Conservation (phyloP, 768 basidiomycete species). For the Podaxis sp. region DNA sequence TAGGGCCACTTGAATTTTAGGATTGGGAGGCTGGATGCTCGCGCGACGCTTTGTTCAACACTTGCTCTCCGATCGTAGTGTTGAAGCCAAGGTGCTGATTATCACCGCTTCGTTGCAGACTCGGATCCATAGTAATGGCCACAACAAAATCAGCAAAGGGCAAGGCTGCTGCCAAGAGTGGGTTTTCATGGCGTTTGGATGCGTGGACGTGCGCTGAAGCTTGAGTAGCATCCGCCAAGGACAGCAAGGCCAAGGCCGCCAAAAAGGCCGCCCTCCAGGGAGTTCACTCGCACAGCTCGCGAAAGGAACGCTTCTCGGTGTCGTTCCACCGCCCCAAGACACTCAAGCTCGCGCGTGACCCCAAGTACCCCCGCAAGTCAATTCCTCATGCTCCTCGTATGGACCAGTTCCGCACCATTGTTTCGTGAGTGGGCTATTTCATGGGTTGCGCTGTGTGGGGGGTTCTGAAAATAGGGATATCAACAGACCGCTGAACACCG, state of each 20-base stretch:
- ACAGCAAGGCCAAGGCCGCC: conserved; percentile 84
- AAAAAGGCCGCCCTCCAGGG: conserved; percentile 97
- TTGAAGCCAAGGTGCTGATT: conserved; percentile 12
- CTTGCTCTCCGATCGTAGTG: background rate
- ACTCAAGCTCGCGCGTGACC: conserved; percentile 75
- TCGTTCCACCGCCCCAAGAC: conserved; percentile 98
- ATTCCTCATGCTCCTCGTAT: conserved; percentile 90
- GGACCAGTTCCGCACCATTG: conserved; percentile 95
- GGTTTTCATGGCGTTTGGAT: conserved; percentile 19
- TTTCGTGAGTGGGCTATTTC: conserved; percentile 56
- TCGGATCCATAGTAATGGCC: conserved; percentile 48
- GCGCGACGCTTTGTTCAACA: background rate
- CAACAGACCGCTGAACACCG: conserved; percentile 83
- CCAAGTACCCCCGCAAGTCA: conserved; percentile 95
- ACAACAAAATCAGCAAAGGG: conserved; percentile 68
- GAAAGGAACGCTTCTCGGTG: conserved; percentile 83
- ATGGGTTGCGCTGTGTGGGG: conserved; percentile 3
- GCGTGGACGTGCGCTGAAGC: background rate
- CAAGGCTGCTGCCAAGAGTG: conserved; percentile 53
- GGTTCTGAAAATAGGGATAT: conserved; percentile 5
- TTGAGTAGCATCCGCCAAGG: conserved; percentile 39
- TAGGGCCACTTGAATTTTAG: background rate
- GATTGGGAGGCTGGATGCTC: background rate
- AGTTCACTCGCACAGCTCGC: conserved; percentile 66
- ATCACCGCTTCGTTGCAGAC: conserved; percentile 2